Base-by-base conservation (phyloP, 371 early-diverging fungal genomes). In the Apophysomyces trapeziformis region DNA sequence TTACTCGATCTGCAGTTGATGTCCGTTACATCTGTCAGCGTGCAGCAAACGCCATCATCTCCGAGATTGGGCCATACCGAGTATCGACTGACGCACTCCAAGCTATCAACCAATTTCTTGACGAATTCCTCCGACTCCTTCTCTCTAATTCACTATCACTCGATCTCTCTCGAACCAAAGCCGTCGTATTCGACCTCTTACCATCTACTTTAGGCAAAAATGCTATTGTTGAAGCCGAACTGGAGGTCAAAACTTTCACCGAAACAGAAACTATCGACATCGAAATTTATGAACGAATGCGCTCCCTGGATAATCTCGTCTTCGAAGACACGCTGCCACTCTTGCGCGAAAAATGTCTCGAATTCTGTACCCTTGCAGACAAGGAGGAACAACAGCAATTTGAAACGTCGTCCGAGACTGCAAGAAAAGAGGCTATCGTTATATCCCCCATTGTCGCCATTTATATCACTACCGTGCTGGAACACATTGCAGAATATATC, bases 151-250 rank as follows among this genome's bases (percentile, higher is more conserved):
- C 86, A 8, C 67, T 67, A 44, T 83, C 83, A 12, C 68, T 84
- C 14, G 85, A 86, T 56, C 75, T 87, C 4, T 75, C 70, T 39
- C 70, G 77, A 4, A 69, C 87, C 57, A 88, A 88, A 67, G 54
- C 77, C 16, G 70, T 80, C 12, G 77, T 87, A n/a, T 62, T 79
- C 16, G 72, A 73, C 3, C 58, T 78, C 2, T 71, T 87, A 57
- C 84, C 86, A 3, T 72, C 80, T 39, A 71, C 78, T 5, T 75
- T 88, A 4, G 89, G 89, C 26, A 85, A 85, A 70, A 84, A 84
- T 63, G 83, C 87, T n/a, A 77, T 88, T 54, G 83, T 85, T 13
- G 89, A 88, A 72, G 87, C 89, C n/a, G 89, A 88, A 63, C 68
- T 87, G 7, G 86, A 88, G 61, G 72, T 87, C 4, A 87, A 86